These are phyloP conservation scores for Linum tenue DNA, from an alignment of 345 rosid species.

Conservation along the genomic window DNA sequence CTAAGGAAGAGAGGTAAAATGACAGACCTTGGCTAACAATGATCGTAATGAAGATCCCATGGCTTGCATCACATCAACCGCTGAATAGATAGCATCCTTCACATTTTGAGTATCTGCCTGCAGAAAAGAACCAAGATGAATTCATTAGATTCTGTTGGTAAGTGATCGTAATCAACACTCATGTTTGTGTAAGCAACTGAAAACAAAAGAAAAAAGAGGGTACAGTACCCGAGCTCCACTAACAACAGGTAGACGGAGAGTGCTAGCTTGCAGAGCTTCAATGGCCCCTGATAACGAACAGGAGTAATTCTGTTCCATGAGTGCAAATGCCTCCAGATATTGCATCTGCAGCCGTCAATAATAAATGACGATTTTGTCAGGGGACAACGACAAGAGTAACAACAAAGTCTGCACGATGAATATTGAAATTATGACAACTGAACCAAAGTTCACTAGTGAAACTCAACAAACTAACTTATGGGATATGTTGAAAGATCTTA, in stretches of 20 bases:
- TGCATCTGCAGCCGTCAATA: conserved; percentile 38
- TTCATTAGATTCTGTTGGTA: too few species aligned
- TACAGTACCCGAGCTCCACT: conserved; percentile 58
- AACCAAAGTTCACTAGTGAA: too few species aligned
- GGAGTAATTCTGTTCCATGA: conserved; percentile 47
- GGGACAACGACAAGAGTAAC: too few species aligned
- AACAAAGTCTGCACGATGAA: too few species aligned
- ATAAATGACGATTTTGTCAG: neutral
- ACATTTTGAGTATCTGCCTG: conserved; percentile 73
- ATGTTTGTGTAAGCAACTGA: neutral
- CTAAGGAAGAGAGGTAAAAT: neutral
- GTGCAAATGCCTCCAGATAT: conserved; percentile 55
- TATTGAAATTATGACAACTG: too few species aligned
- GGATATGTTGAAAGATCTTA: too few species aligned
- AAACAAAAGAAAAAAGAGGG: neutral
- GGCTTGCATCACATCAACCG: conserved; percentile 82
- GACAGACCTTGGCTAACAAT: conserved; percentile 56
- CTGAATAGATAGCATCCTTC: conserved; percentile 75
- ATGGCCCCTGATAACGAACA: conserved; percentile 62
- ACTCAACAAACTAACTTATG: too few species aligned
- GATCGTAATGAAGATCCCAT: conserved; percentile 71
- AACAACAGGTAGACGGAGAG: conserved; percentile 78
- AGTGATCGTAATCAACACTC: too few species aligned
- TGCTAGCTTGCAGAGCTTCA: conserved; percentile 74
- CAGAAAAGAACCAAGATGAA: neutral